Percentiles rank a stretch among this genome's conserved stretches.
phyloP scores from a whole-genome alignment of 768 basidiomycete species.

The Myochromella boudieri region DNA sequence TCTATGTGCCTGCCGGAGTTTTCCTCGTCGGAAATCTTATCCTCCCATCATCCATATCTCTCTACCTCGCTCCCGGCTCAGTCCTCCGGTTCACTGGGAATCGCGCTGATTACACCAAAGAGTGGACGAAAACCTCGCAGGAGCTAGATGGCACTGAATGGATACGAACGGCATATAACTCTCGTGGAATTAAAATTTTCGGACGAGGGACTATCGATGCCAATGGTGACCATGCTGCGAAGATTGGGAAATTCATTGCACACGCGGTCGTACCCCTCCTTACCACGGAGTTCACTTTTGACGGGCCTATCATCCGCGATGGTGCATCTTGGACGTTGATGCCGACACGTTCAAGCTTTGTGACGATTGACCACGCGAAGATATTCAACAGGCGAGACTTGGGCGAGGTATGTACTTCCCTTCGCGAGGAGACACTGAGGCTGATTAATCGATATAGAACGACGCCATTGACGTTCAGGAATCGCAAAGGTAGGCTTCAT shows the following conservation, averaged over 20 bases:
- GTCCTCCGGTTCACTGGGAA: slow-evolving; percentile 9
- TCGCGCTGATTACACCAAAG: slow-evolving; percentile 6
- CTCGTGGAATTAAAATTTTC: slow-evolving; percentile 10
- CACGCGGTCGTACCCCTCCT: slow-evolving; percentile 10
- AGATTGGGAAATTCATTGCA: slow-evolving; percentile 12
- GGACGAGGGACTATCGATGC: slow-evolving; percentile 11
- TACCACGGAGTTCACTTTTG: slow-evolving; percentile 5
- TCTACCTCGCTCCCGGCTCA: slow-evolving; percentile 9
- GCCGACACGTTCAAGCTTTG: slow-evolving; percentile 8
- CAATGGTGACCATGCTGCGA: slow-evolving; percentile 1
- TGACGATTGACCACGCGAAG: slow-evolving; percentile 10
- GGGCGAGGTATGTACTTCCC: background rate
- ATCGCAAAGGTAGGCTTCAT: slow-evolving; percentile 3
- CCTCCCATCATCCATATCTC: slow-evolving; percentile 3
- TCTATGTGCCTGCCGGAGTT: slow-evolving; percentile 10
- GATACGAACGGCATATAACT: slow-evolving; percentile 9
- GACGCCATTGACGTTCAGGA: slow-evolving; percentile 9
- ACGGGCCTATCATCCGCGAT: slow-evolving; percentile 11
- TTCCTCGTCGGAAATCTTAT: slow-evolving; percentile 9
- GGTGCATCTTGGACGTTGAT: slow-evolving; percentile 8
- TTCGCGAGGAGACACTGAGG: too few relatives aligned
- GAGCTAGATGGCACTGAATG: slow-evolving; percentile 8
- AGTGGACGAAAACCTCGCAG: slow-evolving; percentile 10
- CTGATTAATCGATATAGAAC: background rate
- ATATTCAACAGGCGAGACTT: slow-evolving; percentile 6